A percentile compares a stretch with the other conserved stretches of the same genome.
Evolutionary conservation across 805 yeast genomes (phyloP).

Genomic region (Suhomyces sp.): DNA sequence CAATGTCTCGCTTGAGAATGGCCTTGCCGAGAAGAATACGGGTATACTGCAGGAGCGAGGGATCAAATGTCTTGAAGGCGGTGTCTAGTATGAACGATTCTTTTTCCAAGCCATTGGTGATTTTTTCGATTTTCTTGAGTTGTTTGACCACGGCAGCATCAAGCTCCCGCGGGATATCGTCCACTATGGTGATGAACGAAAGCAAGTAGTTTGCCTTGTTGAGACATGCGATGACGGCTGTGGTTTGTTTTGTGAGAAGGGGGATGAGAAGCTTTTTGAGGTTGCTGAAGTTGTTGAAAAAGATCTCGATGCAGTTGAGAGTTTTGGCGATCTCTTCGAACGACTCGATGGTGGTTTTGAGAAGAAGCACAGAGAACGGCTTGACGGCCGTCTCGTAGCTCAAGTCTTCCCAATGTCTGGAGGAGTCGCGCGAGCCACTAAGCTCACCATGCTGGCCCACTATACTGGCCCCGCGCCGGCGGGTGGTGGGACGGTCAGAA

Average conservation of each 20-base stretch:
- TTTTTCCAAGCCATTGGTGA: conserved; percentile 35
- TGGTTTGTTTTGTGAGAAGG: conserved; percentile 31
- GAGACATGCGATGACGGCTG: conserved; percentile 23
- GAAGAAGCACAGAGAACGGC: conserved; percentile 9
- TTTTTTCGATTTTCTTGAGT: conserved; percentile 34
- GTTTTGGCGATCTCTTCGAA: conserved; percentile 19
- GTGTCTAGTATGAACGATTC: conserved; percentile 29
- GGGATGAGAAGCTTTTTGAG: conserved; percentile 35
- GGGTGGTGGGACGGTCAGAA: neutral
- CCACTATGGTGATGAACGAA: conserved; percentile 29
- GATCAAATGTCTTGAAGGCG: conserved; percentile 31
- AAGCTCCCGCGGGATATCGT: conserved; percentile 19
- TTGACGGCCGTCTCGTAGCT: conserved; percentile 14
- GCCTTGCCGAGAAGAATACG: conserved; percentile 38
- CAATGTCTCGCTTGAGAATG: conserved; percentile 34
- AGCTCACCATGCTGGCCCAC: neutral
- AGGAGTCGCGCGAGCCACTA: neutral
- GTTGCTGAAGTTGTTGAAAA: conserved; percentile 37
- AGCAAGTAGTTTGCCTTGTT: conserved; percentile 25
- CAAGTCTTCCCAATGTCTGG: conserved; percentile 15
- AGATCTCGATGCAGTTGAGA: conserved; percentile 35
- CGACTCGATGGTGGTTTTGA: conserved; percentile 9
- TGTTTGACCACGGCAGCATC: conserved; percentile 25
- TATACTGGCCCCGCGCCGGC: neutral
- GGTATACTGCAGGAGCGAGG: conserved; percentile 35